Percentiles rank a stretch among this genome's conserved stretches.
phyloP scores from a whole-genome alignment of 2,329 filamentous ascomycete species.

The Beauveria scarabaeidicola region DNA sequence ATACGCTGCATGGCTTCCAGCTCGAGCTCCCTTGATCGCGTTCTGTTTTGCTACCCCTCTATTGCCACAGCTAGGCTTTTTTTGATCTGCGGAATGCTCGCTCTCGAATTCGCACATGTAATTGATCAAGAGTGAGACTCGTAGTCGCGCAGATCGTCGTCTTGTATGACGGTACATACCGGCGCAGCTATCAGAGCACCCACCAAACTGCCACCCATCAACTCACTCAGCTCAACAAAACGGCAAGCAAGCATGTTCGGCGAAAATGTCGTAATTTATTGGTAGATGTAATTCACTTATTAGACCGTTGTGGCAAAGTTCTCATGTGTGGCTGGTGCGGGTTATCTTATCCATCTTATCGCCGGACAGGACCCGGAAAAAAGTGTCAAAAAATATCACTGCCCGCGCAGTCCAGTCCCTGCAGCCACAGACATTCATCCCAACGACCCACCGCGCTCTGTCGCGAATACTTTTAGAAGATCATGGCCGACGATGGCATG shows the following conservation, averaged over 20 bases:
- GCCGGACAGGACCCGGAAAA: conserved; percentile 3
- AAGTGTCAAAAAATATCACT: conserved; percentile 9
- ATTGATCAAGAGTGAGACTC: background rate
- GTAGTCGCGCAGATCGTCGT: background rate
- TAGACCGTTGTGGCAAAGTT: background rate
- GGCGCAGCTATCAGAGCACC: background rate
- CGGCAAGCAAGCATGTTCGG: too few species aligned
- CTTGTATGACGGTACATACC: background rate
- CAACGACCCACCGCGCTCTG: background rate
- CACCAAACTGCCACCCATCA: background rate
- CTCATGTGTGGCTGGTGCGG: background rate
- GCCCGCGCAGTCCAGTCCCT: conserved; percentile 5
- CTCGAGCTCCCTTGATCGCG: background rate
- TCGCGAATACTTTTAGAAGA: conserved; percentile 1
- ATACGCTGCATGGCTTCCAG: background rate
- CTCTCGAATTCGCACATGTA: background rate
- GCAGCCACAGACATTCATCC: background rate
- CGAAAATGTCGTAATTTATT: background rate
- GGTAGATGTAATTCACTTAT: background rate
- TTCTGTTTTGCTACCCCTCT: background rate
- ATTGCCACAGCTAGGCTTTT: background rate
- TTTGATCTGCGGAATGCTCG: background rate
- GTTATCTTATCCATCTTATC: conserved; percentile 12
- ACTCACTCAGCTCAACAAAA: too few species aligned
- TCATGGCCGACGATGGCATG: conserved; percentile 92